Percentiles rank a stretch among this genome's conserved stretches.
Evolutionary conservation across 2,329 filamentous ascomycete genomes (phyloP).

Genomic region (Botrytis paeoniae): DNA sequence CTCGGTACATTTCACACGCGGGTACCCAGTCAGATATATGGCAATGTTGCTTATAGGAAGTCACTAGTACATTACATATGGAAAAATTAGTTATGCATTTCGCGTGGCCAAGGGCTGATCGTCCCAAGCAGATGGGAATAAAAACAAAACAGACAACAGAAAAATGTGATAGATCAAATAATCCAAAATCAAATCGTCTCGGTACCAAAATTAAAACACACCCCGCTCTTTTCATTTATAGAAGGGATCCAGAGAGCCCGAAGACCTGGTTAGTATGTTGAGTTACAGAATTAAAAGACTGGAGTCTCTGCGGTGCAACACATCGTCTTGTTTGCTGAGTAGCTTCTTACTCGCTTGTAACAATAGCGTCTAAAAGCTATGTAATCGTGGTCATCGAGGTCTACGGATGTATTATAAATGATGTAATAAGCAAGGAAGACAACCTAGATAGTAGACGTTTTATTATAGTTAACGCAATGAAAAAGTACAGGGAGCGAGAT

Average conservation of each 20-base stretch:
- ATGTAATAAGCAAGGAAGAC: not conserved
- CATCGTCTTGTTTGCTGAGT: not conserved
- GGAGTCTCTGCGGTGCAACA: not conserved
- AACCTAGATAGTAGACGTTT: not conserved
- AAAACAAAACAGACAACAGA: not conserved
- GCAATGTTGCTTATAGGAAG: not conserved
- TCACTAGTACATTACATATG: constrained; percentile 3
- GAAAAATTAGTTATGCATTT: not conserved
- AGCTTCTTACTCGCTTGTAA: not conserved
- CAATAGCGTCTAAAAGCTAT: not conserved
- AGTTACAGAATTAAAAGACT: not conserved
- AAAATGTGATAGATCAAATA: not conserved
- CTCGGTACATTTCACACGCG: not conserved
- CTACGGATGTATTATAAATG: not conserved
- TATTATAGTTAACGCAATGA: not conserved
- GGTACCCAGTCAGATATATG: not conserved
- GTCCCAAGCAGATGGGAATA: not conserved
- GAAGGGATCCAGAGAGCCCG: not conserved
- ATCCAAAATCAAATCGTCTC: not conserved
- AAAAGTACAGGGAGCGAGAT: too few species aligned
- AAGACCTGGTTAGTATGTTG: constrained; percentile 1
- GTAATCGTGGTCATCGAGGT: not conserved
- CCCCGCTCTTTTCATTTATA: not conserved
- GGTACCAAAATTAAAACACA: not conserved
- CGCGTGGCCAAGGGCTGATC: not conserved